Base-by-base conservation (phyloP, 345 rosid species). In the Lepidium didymum region DNA sequence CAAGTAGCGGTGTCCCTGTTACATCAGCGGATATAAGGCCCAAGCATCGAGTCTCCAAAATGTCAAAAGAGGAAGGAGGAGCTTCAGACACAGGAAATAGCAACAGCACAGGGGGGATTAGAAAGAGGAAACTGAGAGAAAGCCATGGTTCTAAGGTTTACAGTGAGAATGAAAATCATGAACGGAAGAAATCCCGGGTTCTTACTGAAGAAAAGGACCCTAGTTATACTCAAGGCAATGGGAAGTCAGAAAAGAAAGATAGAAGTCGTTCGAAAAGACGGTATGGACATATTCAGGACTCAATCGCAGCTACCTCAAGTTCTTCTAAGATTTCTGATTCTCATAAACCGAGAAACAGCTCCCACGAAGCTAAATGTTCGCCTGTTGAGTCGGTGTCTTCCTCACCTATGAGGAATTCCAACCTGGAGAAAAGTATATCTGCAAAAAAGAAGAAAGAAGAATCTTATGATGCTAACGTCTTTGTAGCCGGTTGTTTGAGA, bases 261-360 rank as follows among this genome's bases (percentile, higher is more conserved):
- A 70, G 80, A 59, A 87, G 84, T 72, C 81, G 80, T 58, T 72
- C 76, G 51, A 82, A 79, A 75, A 84, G 77, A 76, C 86, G 79
- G 71, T 75, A 71, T 40, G 88, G 83, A 68, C 75, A 79, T 68
- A 63, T 57, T 34, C 88, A 74, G 51, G 80, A 80, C 69, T 77
- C 87, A 61, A 67, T 77, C 56, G 87, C 86, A 7, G 96, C 99
- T 64, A 84, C 96, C 27, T 89, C 99, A 10, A 91, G 95, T 76
- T 94, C 99, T 19, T 95, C 96, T 57, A 95, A 91, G 83, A 86
- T 91, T 72, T 89, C 93, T 60, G 86, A 87, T 76, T 87, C 96
- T 62, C 91, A 80, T 73, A 84, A 84, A 86, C 79, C 80, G 54
- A 85, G 81, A 77, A 71, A 75, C 58, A 75, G 82, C 76, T 78